Base-by-base conservation (phyloP, 805 yeast species). In the Yarrowia sp. region DNA sequence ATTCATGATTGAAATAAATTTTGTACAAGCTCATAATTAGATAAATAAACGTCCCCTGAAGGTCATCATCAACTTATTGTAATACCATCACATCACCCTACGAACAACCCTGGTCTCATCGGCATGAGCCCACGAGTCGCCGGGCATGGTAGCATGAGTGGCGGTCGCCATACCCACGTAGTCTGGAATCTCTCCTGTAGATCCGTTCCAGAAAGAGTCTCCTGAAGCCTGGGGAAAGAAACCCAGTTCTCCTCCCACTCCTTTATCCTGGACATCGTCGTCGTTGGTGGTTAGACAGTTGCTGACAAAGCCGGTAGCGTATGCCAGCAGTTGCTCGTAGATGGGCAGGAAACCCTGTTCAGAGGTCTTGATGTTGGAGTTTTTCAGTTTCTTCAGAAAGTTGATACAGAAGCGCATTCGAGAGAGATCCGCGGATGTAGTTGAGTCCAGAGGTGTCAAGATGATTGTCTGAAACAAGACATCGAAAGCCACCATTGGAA, bases 241-340 rank as follows among this genome's bases (percentile, higher is more conserved):
- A 8, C 58, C 58, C 19, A 19, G 2, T 9, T 52, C 58, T 8
- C 58, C 58, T 3, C 58, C 58, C 1, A 52, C 58, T 2, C 58
- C 58, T 12, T 52, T 52, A 9, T 52, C 58, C 17, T 52, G 58
- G 9, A 39, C 61, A n/a, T 39, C 44, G 14, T 55, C 61, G 36
- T 55, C 46, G 15, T 55, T 39, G 14, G 61, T 55, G 5, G 46
- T 24, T 34, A 38, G 15, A 39, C 44, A 55, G 36, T 39, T 55
- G 36, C 46, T 55, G 14, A 40, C 61, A 39, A 58, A 58, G 14
- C 65, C 65, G 9, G 49, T 44, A 5, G 65, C 65, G 34, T 58
- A 58, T 9, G 65, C 65, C 30, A 58, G 15, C 24, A 58, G 52
- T 42, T 43, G 46, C 20, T 58, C 65, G 36, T 38, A 58, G 19